Evolutionary conservation across 2,329 filamentous ascomycete species (phyloP).

Genomic region (Cladosporium oxysporum): DNA sequence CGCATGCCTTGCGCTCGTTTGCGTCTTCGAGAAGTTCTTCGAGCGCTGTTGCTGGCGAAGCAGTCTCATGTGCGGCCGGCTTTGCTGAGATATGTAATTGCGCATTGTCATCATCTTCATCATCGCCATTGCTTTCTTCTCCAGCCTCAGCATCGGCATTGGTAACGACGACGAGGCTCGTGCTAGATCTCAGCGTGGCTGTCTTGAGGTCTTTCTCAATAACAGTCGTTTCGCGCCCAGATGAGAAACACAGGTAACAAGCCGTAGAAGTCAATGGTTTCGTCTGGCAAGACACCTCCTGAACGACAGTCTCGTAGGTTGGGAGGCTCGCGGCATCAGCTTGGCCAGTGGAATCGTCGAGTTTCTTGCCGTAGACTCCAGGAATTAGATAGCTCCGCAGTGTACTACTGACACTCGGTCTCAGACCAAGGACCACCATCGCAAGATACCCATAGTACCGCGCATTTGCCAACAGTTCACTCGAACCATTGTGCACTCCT

Average conservation of each 20-base stretch:
- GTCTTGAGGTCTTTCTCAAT: conserved; percentile 59
- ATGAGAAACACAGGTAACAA: conserved; percentile 59
- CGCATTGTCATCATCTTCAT: conserved; percentile 22
- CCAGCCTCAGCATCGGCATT: conserved; percentile 53
- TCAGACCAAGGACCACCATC: conserved; percentile 55
- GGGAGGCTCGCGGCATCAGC: neutral
- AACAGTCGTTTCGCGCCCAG: conserved; percentile 49
- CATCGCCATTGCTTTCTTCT: neutral
- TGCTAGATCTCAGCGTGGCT: conserved; percentile 48
- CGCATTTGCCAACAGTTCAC: conserved; percentile 36
- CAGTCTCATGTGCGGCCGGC: neutral
- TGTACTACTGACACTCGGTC: conserved; percentile 56
- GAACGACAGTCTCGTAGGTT: conserved; percentile 35
- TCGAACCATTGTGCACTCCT: conserved; percentile 48
- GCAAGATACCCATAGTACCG: conserved; percentile 52
- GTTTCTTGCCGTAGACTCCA: neutral
- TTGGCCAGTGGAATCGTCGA: neutral
- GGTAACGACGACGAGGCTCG: conserved; percentile 57
- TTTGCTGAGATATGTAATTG: conserved; percentile 12
- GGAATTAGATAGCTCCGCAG: conserved; percentile 49
- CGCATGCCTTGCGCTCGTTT: conserved; percentile 36
- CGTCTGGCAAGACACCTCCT: neutral
- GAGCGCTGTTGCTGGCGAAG: conserved; percentile 5
- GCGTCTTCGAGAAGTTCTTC: conserved; percentile 39
- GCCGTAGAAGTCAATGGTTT: conserved; percentile 49